Percentiles rank a stretch among this genome's conserved stretches.
Conservation (phyloP, 208 protist species). For the Blastocrithidia nonstop region DNA sequence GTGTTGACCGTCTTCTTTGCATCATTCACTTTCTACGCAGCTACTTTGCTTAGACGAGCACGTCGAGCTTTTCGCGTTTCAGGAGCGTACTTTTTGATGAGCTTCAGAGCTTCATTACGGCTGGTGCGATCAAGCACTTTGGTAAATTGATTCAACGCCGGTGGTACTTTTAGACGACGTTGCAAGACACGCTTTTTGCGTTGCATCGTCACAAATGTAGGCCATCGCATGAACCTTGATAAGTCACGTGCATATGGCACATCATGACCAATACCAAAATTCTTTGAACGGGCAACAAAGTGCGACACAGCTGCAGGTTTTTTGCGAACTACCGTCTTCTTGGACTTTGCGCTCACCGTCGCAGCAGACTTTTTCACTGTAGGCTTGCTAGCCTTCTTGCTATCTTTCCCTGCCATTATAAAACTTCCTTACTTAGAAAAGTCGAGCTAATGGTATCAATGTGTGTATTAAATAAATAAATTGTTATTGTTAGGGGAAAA, state of each 20-base stretch:
- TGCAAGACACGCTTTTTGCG: constrained; percentile 95
- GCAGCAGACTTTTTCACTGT: neutral
- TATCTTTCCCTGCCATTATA: neutral
- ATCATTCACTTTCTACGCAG: constrained; percentile 87
- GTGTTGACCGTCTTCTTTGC: constrained; percentile 57
- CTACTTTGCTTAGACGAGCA: constrained; percentile 84
- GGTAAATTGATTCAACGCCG: constrained; percentile 81
- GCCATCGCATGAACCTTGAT: constrained; percentile 96
- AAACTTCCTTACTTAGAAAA: constrained; percentile 81
- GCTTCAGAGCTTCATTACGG: constrained; percentile 94
- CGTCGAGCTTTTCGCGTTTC: constrained; percentile 92
- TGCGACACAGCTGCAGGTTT: constrained; percentile 34
- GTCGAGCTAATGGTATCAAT: neutral
- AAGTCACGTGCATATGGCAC: constrained; percentile 92
- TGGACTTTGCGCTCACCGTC: neutral
- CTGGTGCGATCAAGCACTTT: constrained; percentile 88
- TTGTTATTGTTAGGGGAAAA: constrained; percentile 1
- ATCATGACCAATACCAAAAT: constrained; percentile 88
- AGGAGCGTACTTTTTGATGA: constrained; percentile 97
- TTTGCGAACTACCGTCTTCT: constrained; percentile 80
- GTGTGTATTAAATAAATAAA: neutral
- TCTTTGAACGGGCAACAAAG: constrained; percentile 74
- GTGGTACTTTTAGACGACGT: constrained; percentile 94
- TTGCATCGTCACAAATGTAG: constrained; percentile 97
- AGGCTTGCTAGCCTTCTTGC: neutral